Conservation (phyloP, 2,329 filamentous ascomycete genomes). For the Colletotrichum sp. region DNA sequence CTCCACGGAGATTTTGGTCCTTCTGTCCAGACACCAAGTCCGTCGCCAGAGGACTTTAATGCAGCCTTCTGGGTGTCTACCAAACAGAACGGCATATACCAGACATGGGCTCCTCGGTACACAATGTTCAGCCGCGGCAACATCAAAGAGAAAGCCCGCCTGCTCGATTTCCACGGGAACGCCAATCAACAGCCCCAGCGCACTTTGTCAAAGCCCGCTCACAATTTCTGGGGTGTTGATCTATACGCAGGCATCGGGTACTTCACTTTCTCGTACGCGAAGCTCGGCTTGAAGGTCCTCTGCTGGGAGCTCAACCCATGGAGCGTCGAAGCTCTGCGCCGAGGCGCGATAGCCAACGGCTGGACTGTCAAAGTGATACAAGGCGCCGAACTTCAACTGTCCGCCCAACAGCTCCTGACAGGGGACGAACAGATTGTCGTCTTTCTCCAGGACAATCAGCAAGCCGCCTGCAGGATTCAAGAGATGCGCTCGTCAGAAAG, state of each 20-base stretch:
- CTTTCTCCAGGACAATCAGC: slow-evolving; percentile 71
- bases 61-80: slow-evolving; percentile 79
- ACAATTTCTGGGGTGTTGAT: slow-evolving; percentile 67
- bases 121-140: slow-evolving; percentile 97
- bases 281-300: slow-evolving; percentile 73
- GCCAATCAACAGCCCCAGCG: neutral
- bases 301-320: slow-evolving; percentile 93
- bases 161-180: slow-evolving; percentile 59
- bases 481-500: slow-evolving; percentile 34
- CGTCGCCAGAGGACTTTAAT: slow-evolving; percentile 60
- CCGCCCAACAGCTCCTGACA: slow-evolving; percentile 40
- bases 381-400: slow-evolving; percentile 40
- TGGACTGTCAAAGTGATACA: slow-evolving; percentile 66
- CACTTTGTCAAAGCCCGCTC: neutral
- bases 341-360: slow-evolving; percentile 74
- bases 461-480: slow-evolving; percentile 49
- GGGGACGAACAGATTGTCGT: slow-evolving; percentile 65
- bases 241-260: slow-evolving; percentile 94
- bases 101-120: slow-evolving; percentile 87
- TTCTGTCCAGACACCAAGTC: slow-evolving; percentile 24
- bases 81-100: slow-evolving; percentile 78
- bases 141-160: slow-evolving; percentile 82
- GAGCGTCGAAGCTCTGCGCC: slow-evolving; percentile 81
- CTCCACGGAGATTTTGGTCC: slow-evolving; percentile 79
- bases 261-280: slow-evolving; percentile 85